phyloP scores from a whole-genome alignment of 2,329 filamentous ascomycete genomes.

The Fusarium avenaceum region DNA sequence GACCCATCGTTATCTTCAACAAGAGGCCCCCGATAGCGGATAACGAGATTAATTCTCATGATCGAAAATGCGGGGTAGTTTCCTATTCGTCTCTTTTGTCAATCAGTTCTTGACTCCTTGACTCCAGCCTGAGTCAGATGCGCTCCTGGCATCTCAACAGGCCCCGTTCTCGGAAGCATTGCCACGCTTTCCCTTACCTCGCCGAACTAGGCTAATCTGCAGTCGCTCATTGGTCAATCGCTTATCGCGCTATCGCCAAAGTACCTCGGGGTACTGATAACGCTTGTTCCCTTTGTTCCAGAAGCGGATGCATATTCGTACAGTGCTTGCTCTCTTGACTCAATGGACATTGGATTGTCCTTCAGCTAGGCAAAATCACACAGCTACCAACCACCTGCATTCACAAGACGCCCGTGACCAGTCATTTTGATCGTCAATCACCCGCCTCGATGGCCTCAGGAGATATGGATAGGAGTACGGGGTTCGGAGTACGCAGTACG shows the following conservation, averaged over 20 bases:
- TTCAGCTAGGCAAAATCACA: slow-evolving; percentile 9
- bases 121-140: slow-evolving; percentile 33
- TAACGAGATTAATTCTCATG: background rate
- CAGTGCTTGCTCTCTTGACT: background rate
- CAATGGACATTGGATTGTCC: slow-evolving; percentile 2
- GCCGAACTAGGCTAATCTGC: slow-evolving; percentile 32
- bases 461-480: background rate
- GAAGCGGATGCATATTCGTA: background rate
- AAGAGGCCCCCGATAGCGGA: slow-evolving; percentile 20
- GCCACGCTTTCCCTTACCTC: slow-evolving; percentile 31
- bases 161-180: slow-evolving; percentile 42
- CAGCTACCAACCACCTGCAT: slow-evolving; percentile 8
- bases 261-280: slow-evolving; percentile 26
- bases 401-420: slow-evolving; percentile 10
- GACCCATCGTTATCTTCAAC: slow-evolving; percentile 16
- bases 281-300: slow-evolving; percentile 20
- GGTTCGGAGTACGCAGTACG: background rate
- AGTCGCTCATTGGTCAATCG: slow-evolving; percentile 36
- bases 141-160: background rate
- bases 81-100: background rate
- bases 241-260: slow-evolving; percentile 35
- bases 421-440: slow-evolving; percentile 25
- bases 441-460: slow-evolving; percentile 34
- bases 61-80: slow-evolving; percentile 24
- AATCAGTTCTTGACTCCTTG: slow-evolving; percentile 8